Base-by-base conservation (phyloP, 768 basidiomycete species). In the Lanmaoa pseudosensibilis region DNA sequence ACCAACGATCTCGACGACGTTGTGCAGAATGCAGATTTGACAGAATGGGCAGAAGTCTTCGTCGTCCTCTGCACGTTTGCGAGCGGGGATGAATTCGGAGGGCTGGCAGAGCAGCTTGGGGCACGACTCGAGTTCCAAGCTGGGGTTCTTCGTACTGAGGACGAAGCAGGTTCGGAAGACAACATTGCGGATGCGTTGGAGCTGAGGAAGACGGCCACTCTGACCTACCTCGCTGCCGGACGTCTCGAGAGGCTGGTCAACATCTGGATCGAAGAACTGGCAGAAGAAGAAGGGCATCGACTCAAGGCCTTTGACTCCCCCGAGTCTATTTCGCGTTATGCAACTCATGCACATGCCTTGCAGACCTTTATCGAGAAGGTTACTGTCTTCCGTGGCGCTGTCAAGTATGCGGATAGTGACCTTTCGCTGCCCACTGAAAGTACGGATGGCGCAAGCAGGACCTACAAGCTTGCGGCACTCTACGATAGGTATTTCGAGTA, bases 301-400 rank as follows among this genome's bases (percentile, higher is more conserved):
- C 68, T 81, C 13, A 60, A 73, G 4, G 78, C 76, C 3, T 70
- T 77, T 30, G 72, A 75, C 19, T 65, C 73, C 12, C 63, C 73
- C 33, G 70, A 76, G 61, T 73, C 62, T 45, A 73, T 80, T 50
- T 85, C 88, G 4, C 78, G 78, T 7, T 94, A 92, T 66, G 85
- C 90, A 1, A 86, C 87, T 0, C 91, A 92, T 59, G 92, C 89
- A 0, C 82, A 86, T 27, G 93, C 94, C 3, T 74, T 99, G 40
- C 96, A 98, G 69, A 87, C 88, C 0, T 95, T 98, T 74, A 82
- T 98, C 64, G 97, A 98, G 75, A 98, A 98, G 74, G 94, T 98
- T 23, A 87, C 94, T 2, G 85, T 97, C 40, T 98, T 99, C 83
- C 86, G 92, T 48, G 79, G 83, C 46, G 97, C 96, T 0, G 90